These are phyloP conservation scores for Nitzschia inconspicua DNA, from an alignment of 108 stramenopile species.

Conservation along the genomic window DNA sequence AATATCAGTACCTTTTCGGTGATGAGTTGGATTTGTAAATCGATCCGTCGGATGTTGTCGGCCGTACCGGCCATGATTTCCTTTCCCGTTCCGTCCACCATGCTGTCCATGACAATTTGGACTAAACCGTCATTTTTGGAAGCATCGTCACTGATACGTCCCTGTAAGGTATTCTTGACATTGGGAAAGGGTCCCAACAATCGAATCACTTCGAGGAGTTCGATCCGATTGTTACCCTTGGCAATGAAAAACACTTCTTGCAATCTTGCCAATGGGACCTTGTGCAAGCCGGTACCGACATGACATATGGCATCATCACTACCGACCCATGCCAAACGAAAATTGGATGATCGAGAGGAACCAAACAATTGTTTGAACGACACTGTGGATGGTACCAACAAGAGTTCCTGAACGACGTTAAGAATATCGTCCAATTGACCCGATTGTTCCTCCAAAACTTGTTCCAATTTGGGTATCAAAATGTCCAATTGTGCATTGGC, in stretches of 20 bases:
- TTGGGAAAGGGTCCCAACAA: slow-evolving; percentile 89
- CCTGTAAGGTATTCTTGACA: slow-evolving; percentile 71
- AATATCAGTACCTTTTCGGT: slow-evolving; percentile 60
- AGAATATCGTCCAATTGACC: slow-evolving; percentile 23
- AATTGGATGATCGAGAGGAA: slow-evolving; percentile 32
- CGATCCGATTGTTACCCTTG: slow-evolving; percentile 44
- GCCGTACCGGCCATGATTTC: slow-evolving; percentile 67
- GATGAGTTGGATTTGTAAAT: slow-evolving; percentile 61
- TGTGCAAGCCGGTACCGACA: slow-evolving; percentile 83
- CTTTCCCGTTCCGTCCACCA: slow-evolving; percentile 87
- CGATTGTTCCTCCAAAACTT: slow-evolving; percentile 16
- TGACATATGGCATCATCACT: slow-evolving; percentile 71
- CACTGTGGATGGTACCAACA: slow-evolving; percentile 9
- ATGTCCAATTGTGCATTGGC: slow-evolving; percentile 6
- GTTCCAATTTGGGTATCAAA: slow-evolving; percentile 1
- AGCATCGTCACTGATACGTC: slow-evolving; percentile 14
- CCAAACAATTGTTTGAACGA: slow-evolving; percentile 10
- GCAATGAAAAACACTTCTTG: slow-evolving; percentile 72
- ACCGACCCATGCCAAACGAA: slow-evolving; percentile 79
- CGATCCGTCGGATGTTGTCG: slow-evolving; percentile 57
- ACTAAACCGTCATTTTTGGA: not conserved
- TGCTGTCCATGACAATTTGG: slow-evolving; percentile 47
- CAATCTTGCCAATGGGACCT: slow-evolving; percentile 82
- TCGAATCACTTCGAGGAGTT: slow-evolving; percentile 80
- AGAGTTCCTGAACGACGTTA: slow-evolving; percentile 5